These are phyloP conservation scores for Linaria vulgaris DNA, from an alignment of 257 asterid genomes.

Conservation along the genomic window DNA sequence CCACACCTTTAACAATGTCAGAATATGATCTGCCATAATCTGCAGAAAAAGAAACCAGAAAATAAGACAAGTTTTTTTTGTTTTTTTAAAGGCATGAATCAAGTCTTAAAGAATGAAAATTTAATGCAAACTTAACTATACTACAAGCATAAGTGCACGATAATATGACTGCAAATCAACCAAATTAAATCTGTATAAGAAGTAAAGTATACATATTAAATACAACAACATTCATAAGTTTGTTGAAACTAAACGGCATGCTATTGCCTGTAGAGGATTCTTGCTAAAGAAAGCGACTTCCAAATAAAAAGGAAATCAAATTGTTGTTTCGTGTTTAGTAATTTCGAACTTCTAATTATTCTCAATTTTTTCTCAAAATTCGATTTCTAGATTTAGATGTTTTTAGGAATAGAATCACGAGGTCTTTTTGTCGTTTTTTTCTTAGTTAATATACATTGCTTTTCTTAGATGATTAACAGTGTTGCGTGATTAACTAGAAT, in stretches of 20 bases:
- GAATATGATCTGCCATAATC: slow-evolving; percentile 79
- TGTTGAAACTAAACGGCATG: not conserved
- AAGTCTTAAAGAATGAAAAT: slow-evolving; percentile 8
- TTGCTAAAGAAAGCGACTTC: no score
- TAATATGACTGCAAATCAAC: no score
- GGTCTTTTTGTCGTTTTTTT: no score
- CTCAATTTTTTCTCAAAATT: no score
- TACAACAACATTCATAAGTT: not conserved
- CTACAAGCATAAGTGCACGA: not conserved
- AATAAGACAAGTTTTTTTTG: slow-evolving; percentile 1
- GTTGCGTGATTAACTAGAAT: slow-evolving; percentile 20
- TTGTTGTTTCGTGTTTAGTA: no score
- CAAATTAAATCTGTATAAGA: not conserved
- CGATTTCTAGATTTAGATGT: no score
- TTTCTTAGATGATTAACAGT: not conserved
- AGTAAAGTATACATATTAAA: no score
- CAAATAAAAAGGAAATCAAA: no score
- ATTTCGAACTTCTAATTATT: no score
- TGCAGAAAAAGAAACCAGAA: slow-evolving; percentile 38
- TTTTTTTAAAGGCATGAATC: slow-evolving; percentile 16
- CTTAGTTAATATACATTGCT: no score
- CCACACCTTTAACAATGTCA: slow-evolving; percentile 77
- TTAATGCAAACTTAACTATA: slow-evolving; percentile 15
- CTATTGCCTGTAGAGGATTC: not conserved
- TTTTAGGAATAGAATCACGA: no score